A percentile compares a stretch with the other conserved stretches of the same genome.
Evolutionary conservation across 805 yeast species (phyloP).

Genomic region (Priceomyces haplophilus): DNA sequence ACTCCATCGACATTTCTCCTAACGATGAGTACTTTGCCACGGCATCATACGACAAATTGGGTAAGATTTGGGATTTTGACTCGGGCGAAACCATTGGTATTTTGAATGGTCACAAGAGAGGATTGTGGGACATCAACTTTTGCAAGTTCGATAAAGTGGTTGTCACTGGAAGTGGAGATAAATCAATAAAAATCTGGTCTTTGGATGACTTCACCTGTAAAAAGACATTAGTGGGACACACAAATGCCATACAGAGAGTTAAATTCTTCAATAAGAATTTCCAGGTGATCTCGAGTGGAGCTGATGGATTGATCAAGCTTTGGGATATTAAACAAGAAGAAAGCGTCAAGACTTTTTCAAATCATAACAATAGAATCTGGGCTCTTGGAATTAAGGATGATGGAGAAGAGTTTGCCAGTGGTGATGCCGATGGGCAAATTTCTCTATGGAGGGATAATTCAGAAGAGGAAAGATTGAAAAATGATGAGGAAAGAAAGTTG

Average conservation of each 20-base stretch:
- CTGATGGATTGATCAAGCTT: conserved; percentile 83
- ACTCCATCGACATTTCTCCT: conserved; percentile 85
- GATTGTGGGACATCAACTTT: conserved; percentile 88
- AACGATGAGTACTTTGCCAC: conserved; percentile 86
- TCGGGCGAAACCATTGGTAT: conserved; percentile 87
- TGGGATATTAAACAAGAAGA: conserved; percentile 78
- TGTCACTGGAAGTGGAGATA: conserved; percentile 89
- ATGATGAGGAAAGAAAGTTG: conserved; percentile 46
- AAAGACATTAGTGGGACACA: conserved; percentile 89
- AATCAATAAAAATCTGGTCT: conserved; percentile 86
- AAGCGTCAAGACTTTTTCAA: conserved; percentile 77
- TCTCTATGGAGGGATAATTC: conserved; percentile 89
- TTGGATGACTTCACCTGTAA: conserved; percentile 70
- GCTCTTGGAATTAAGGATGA: conserved; percentile 66
- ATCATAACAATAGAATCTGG: conserved; percentile 94
- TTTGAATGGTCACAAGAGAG: conserved; percentile 87
- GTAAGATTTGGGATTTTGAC: conserved; percentile 82
- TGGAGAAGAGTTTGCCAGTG: conserved; percentile 71
- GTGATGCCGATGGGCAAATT: conserved; percentile 93
- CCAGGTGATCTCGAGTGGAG: conserved; percentile 78
- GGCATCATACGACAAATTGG: conserved; percentile 90
- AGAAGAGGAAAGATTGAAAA: conserved; percentile 60
- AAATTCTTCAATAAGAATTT: conserved; percentile 63
- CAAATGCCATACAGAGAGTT: conserved; percentile 86
- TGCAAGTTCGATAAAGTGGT: conserved; percentile 74